Evolutionary conservation across 177 flowering plant genomes (phyloP).

Genomic region (Tripterygium wilfordii): DNA sequence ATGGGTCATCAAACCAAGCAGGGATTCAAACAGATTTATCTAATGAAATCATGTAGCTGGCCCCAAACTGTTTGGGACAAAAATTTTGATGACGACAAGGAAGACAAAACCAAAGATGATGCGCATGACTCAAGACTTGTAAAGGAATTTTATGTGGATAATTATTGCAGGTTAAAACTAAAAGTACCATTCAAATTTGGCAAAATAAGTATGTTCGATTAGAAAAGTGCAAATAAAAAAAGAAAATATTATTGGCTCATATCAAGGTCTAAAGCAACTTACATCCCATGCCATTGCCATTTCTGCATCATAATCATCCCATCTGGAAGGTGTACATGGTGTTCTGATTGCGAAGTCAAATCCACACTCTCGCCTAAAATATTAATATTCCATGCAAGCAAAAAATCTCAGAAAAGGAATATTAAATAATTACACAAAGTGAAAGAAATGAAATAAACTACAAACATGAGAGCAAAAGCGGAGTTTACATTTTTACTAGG

Average conservation of each 20-base stretch:
- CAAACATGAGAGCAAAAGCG: neutral
- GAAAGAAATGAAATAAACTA: neutral
- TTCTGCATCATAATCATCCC: slow-evolving; percentile 94
- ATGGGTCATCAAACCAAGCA: too few species aligned
- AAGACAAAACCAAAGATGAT: too few species aligned
- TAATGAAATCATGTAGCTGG: too few species aligned
- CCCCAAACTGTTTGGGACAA: too few species aligned
- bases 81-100: too few species aligned
- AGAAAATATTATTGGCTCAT: neutral
- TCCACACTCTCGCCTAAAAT: slow-evolving; percentile 53
- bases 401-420: neutral
- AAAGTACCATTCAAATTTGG: too few species aligned
- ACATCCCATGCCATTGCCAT: slow-evolving; percentile 96
- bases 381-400: slow-evolving; percentile 1
- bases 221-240: too few species aligned
- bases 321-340: slow-evolving; percentile 89
- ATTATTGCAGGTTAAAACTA: too few species aligned
- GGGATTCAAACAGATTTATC: too few species aligned
- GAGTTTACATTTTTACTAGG: slow-evolving; percentile 55
- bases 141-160: too few species aligned
- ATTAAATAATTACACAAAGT: neutral
- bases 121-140: too few species aligned
- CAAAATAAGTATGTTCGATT: too few species aligned
- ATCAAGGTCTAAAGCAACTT: slow-evolving; percentile 18
- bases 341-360: slow-evolving; percentile 89